Evolutionary conservation across 768 basidiomycete genomes (phyloP).

Genomic region (Boletus subparvulus): DNA sequence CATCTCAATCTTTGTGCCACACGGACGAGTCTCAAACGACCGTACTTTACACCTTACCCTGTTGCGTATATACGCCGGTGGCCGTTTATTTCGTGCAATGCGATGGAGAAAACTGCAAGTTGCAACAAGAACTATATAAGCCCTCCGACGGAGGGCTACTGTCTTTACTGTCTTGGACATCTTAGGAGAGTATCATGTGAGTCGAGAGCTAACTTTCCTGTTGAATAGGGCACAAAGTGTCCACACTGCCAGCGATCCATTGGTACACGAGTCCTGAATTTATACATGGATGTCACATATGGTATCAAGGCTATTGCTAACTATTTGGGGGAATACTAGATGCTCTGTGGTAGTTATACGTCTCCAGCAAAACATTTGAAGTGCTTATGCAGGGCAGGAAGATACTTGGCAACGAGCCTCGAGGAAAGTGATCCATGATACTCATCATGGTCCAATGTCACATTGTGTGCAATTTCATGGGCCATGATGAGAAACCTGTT

Average conservation of each 20-base stretch:
- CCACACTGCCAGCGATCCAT: neutral
- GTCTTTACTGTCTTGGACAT: too few species aligned
- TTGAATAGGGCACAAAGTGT: neutral
- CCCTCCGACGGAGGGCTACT: too few species aligned
- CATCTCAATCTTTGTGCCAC: neutral
- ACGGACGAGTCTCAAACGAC: neutral
- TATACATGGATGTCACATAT: neutral
- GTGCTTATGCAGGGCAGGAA: neutral
- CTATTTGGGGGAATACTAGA: neutral
- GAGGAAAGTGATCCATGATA: slow-evolving; percentile 25
- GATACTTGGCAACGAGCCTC: slow-evolving; percentile 3
- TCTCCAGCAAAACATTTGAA: neutral
- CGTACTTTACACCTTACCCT: neutral
- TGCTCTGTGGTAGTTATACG: neutral
- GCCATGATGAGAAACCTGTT: slow-evolving; percentile 30
- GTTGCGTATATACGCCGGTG: too few species aligned
- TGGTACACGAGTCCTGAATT: neutral
- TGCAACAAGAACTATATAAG: too few species aligned
- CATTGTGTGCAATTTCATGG: slow-evolving; percentile 29
- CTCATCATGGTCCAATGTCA: slow-evolving; percentile 24
- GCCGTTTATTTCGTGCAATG: too few species aligned
- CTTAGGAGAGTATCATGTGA: too few species aligned
- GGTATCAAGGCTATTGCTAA: neutral
- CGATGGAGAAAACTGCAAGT: too few species aligned
- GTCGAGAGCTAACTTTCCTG: neutral